Evolutionary conservation across 306 rosid species (phyloP).

Genomic region (Corylus avellana): DNA sequence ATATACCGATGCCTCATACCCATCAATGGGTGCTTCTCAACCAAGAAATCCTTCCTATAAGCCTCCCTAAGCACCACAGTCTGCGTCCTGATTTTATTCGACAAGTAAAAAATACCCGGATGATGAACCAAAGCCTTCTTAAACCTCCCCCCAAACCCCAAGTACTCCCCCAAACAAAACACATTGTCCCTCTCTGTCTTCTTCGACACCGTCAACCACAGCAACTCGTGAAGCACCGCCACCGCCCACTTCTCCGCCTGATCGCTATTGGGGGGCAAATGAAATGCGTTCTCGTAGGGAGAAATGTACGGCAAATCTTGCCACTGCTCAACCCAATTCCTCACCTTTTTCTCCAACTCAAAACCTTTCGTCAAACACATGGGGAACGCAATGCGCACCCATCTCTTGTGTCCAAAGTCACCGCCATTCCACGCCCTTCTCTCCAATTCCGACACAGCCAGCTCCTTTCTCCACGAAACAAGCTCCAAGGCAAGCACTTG

Average conservation of each 20-base stretch:
- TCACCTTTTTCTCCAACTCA: constrained; percentile 69
- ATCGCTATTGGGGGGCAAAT: constrained; percentile 56
- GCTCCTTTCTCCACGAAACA: constrained; percentile 65
- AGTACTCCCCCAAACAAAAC: constrained; percentile 57
- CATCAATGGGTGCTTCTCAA: constrained; percentile 71
- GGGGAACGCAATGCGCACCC: constrained; percentile 54
- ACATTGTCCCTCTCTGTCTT: constrained; percentile 65
- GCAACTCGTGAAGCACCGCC: constrained; percentile 77
- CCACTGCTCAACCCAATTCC: constrained; percentile 76
- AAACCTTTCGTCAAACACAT: constrained; percentile 71
- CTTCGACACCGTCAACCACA: constrained; percentile 75
- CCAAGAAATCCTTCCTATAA: constrained; percentile 63
- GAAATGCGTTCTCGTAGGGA: constrained; percentile 75
- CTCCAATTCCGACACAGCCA: constrained; percentile 72
- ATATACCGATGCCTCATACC: constrained; percentile 67
- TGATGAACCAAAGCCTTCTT: constrained; percentile 79
- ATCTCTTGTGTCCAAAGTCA: constrained; percentile 25
- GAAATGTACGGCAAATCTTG: constrained; percentile 83
- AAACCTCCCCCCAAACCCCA: constrained; percentile 69
- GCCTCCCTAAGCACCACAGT: constrained; percentile 83
- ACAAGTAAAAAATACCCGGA: constrained; percentile 80
- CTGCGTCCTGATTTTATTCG: constrained; percentile 77
- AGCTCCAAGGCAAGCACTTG: constrained; percentile 71
- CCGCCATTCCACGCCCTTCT: constrained; percentile 39
- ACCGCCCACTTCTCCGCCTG: constrained; percentile 89